phyloP scores from a whole-genome alignment of 108 stramenopile genomes.

The Fistulifera pelliculosa region DNA sequence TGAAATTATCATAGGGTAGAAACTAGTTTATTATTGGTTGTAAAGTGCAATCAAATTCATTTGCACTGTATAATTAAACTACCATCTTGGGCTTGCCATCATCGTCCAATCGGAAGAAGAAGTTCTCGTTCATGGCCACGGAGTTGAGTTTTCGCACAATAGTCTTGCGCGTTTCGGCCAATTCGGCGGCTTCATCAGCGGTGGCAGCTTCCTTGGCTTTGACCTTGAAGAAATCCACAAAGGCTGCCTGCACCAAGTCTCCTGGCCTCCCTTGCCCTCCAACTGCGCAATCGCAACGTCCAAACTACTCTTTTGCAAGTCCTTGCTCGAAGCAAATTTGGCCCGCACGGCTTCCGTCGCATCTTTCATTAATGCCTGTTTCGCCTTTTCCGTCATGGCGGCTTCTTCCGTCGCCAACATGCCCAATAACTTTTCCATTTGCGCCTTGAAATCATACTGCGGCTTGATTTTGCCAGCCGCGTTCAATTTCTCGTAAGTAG shows the following conservation, averaged over 20 bases:
- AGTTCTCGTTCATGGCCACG: conserved; percentile 61
- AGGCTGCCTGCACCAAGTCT: conserved; percentile 68
- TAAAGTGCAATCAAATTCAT: no score
- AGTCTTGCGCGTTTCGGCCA: conserved; percentile 43
- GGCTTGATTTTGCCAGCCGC: conserved; percentile 79
- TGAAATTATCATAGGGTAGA: no score
- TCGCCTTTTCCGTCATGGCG: conserved; percentile 64
- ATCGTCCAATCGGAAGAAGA: conserved; percentile 71
- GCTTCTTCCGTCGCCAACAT: conserved; percentile 70
- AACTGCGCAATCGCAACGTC: conserved; percentile 59
- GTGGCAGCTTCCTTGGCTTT: conserved; percentile 53
- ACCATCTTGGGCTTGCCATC: conserved; percentile 62
- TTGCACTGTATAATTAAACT: conserved; percentile 21
- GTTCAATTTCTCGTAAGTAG: conserved; percentile 73
- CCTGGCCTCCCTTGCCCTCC: conserved; percentile 32
- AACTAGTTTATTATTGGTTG: no score
- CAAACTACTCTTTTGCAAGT: conserved; percentile 66
- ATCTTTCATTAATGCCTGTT: conserved; percentile 69
- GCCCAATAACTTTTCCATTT: conserved; percentile 61
- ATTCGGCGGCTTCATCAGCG: conserved; percentile 54
- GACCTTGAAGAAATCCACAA: conserved; percentile 64
- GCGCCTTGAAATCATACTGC: conserved; percentile 75
- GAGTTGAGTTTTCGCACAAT: conserved; percentile 71
- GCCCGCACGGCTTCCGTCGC: conserved; percentile 67
- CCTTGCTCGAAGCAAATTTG: conserved; percentile 48